These are phyloP conservation scores for Yarrowia osloensis DNA, from an alignment of 805 yeast species.

Conservation along the genomic window DNA sequence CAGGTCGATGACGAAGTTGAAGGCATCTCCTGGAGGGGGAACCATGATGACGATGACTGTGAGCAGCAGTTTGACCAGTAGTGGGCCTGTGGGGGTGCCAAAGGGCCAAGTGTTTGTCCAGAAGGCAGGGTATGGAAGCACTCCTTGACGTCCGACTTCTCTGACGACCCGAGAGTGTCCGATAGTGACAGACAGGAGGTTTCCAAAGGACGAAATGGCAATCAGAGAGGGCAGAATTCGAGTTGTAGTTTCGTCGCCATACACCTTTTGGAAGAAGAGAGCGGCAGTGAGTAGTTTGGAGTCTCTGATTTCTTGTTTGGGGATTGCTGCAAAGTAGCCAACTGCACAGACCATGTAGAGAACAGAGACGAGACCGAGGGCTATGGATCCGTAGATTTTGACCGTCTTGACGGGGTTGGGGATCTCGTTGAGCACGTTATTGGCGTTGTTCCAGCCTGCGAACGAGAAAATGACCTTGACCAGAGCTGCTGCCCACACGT, in stretches of 20 bases:
- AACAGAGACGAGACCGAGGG: not conserved
- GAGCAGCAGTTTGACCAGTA: conserved; percentile 68
- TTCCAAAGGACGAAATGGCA: conserved; percentile 15
- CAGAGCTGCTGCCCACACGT: conserved; percentile 14
- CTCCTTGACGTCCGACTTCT: conserved; percentile 17
- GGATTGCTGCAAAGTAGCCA: conserved; percentile 3
- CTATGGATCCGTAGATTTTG: conserved; percentile 9
- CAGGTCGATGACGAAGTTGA: conserved; percentile 33
- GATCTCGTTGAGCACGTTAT: conserved; percentile 6
- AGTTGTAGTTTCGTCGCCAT: not conserved
- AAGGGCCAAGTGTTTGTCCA: conserved; percentile 54
- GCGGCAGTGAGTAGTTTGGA: conserved; percentile 12
- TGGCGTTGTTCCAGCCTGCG: conserved; percentile 23
- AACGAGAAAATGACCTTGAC: conserved; percentile 18
- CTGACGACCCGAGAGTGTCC: conserved; percentile 18
- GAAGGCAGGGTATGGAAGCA: conserved; percentile 14
- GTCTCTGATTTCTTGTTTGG: conserved; percentile 16
- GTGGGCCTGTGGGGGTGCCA: conserved; percentile 99
- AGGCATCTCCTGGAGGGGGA: conserved; percentile 29
- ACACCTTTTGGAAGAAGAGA: not conserved
- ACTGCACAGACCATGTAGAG: conserved; percentile 11
- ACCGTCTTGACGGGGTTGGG: conserved; percentile 8
- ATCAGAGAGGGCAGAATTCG: not conserved
- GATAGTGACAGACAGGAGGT: conserved; percentile 1
- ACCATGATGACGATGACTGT: conserved; percentile 5